A percentile compares a stretch with the other conserved stretches of the same genome.
phyloP scores from a whole-genome alignment of 2,329 filamentous ascomycete genomes.

The Periglandula ipomoeae region DNA sequence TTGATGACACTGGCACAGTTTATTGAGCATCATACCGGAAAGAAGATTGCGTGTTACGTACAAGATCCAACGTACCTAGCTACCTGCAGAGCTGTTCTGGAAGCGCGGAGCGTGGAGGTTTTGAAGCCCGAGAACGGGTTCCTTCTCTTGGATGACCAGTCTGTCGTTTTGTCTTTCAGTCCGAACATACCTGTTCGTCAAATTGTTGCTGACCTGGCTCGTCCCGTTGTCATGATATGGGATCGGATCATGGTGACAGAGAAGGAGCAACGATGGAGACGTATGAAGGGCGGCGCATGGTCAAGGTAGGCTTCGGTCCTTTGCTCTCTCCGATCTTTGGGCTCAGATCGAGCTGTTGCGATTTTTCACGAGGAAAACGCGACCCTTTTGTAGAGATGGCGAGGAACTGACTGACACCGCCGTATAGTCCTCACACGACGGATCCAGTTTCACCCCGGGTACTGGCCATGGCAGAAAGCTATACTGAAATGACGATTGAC shows the following conservation, averaged over 20 bases:
- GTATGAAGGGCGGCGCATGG: background rate
- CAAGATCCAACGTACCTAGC: conserved; percentile 11
- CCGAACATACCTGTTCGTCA: conserved; percentile 15
- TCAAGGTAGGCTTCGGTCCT: conserved; percentile 2
- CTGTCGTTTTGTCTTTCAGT: conserved; percentile 10
- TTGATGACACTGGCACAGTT: conserved; percentile 3
- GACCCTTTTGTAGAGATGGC: too few relatives aligned
- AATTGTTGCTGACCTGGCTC: conserved; percentile 12
- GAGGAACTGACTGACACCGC: background rate
- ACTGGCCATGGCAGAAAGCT: conserved; percentile 2
- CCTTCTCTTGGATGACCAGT: conserved; percentile 11
- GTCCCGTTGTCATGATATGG: conserved; percentile 14
- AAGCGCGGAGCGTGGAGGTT: conserved; percentile 6
- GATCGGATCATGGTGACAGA: background rate
- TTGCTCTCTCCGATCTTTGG: background rate
- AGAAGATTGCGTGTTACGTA: conserved; percentile 1
- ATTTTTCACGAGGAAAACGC: too few relatives aligned
- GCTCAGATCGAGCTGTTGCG: too few relatives aligned
- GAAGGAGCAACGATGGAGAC: background rate
- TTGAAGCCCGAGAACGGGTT: conserved; percentile 11
- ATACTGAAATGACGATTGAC: background rate
- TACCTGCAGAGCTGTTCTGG: conserved; percentile 5
- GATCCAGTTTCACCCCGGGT: conserved; percentile 4
- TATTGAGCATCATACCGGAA: background rate
- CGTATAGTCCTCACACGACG: conserved; percentile 2